Conservation (phyloP, 208 protist species). For the Porcisia hertigi region DNA sequence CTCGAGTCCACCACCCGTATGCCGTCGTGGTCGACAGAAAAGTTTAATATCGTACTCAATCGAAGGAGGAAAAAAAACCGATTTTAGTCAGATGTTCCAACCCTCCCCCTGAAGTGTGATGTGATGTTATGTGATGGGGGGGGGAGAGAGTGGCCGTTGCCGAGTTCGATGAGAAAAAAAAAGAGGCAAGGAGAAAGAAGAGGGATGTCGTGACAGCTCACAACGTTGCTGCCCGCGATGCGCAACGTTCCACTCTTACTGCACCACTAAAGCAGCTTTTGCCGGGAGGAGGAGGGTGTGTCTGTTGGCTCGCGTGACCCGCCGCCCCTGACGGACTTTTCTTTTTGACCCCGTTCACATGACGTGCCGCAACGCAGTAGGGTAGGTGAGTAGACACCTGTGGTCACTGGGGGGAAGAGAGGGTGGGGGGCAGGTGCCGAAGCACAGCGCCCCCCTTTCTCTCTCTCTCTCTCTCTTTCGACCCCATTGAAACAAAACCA, state of each 20-base stretch:
- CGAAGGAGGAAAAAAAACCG: no score
- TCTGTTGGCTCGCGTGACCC: not conserved
- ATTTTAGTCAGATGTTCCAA: not conserved
- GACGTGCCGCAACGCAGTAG: not conserved
- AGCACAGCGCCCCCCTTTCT: no score
- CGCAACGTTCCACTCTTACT: not conserved
- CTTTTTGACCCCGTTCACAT: not conserved
- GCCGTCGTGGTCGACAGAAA: no score
- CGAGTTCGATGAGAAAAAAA: conserved; percentile 9
- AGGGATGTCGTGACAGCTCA: not conserved
- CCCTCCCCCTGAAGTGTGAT: not conserved
- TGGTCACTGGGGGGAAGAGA: not conserved
- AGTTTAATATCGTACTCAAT: no score
- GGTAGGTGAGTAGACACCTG: not conserved
- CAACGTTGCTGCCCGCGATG: not conserved
- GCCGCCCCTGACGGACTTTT: not conserved
- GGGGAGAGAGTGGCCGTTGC: not conserved
- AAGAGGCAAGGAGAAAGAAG: conserved; percentile 15
- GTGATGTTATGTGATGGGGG: not conserved
- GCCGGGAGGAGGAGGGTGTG: not conserved
- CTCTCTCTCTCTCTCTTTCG: no score
- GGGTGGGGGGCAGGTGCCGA: not conserved
- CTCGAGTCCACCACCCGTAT: no score
- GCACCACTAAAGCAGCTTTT: not conserved
- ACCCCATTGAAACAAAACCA: no score